phyloP scores from a whole-genome alignment of 2,329 filamentous ascomycete genomes.

The Alternaria metachromatica region DNA sequence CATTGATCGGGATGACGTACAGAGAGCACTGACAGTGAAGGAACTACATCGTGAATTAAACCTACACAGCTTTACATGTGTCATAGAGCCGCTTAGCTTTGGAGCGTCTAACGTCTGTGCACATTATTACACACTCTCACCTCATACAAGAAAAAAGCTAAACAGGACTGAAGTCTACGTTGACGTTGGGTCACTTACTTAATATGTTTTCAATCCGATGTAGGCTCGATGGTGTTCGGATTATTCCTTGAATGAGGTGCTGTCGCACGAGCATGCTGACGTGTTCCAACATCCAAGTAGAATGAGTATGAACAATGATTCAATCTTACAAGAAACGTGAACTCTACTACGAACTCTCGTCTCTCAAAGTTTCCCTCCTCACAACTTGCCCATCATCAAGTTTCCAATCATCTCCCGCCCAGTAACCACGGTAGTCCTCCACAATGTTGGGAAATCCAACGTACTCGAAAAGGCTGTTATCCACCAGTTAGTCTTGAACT shows the following conservation, averaged over 20 bases:
- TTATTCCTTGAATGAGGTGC: too few relatives aligned
- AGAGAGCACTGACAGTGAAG: background rate
- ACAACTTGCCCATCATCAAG: conserved; percentile 52
- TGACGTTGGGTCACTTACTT: background rate
- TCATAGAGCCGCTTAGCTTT: background rate
- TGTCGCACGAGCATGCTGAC: background rate
- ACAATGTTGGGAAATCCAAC: conserved; percentile 83
- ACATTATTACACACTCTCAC: background rate
- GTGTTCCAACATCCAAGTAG: background rate
- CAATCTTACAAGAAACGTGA: background rate
- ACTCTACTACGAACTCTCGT: background rate
- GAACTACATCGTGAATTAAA: background rate
- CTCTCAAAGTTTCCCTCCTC: background rate
- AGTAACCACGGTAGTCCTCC: conserved; percentile 77
- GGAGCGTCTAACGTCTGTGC: background rate
- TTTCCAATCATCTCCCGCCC: conserved; percentile 78
- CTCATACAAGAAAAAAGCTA: background rate
- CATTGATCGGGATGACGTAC: background rate
- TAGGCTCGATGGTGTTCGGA: background rate
- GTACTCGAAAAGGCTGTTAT: conserved; percentile 70
- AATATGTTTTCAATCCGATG: fast-evolving
- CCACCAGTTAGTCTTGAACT: background rate
- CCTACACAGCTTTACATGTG: background rate
- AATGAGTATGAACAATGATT: background rate
- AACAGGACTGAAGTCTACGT: background rate